Conservation (phyloP, 495 filamentous ascomycete genomes). For the Neurospora tetraspora region DNA sequence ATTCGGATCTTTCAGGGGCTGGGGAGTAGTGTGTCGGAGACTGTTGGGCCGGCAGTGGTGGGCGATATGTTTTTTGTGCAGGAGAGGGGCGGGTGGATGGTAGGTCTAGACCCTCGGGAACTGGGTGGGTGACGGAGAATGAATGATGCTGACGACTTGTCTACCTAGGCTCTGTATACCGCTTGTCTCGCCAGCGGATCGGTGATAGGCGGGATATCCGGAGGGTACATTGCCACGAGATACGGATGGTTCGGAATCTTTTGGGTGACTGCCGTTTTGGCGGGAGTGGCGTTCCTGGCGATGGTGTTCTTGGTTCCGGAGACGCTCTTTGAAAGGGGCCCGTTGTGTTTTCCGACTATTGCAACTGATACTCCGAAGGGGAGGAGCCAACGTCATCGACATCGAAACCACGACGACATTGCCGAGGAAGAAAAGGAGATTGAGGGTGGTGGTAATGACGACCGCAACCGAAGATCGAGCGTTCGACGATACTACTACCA, state of each 20-base stretch:
- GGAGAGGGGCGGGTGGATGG: constrained; percentile 41
- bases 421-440: background rate
- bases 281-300: constrained; percentile 3
- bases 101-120: constrained; percentile 3
- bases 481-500: constrained; percentile 6
- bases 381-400: background rate
- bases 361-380: background rate
- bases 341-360: constrained; percentile 8
- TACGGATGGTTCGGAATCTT: constrained; percentile 36
- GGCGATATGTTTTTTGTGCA: constrained; percentile 44
- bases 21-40: constrained; percentile 44
- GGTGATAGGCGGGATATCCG: constrained; percentile 36
- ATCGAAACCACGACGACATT: background rate
- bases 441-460: background rate
- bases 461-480: background rate
- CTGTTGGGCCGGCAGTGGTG: constrained; percentile 45
- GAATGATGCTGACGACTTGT: background rate
- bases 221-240: constrained; percentile 36
- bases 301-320: constrained; percentile 46
- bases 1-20: constrained; percentile 42
- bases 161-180: constrained; percentile 38
- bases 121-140: background rate
- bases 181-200: constrained; percentile 41
- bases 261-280: constrained; percentile 34
- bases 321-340: constrained; percentile 36